Evolutionary conservation across 108 stramenopile genomes (phyloP), one percentile per base, ranked within the genome.

Genomic region (Cyclotella baltica): DNA sequence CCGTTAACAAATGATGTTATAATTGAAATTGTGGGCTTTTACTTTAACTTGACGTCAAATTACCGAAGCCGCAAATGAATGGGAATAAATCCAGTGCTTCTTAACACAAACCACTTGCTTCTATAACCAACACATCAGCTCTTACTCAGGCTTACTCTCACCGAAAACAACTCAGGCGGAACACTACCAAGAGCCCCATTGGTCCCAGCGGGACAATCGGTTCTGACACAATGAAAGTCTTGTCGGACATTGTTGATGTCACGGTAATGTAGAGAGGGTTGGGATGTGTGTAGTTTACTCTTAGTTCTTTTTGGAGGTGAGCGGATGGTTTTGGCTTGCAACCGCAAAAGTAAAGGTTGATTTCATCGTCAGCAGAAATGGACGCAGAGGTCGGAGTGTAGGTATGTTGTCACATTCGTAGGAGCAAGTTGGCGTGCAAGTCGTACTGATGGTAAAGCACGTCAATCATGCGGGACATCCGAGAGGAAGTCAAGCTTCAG

Each of bases 151-250:
- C 6, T 1, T 34, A 9, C 36, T 34, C 3, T 62, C 50, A 73
- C 66, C 5, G 87, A 74, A 29, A 94, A 62, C 27, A 94, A 75
- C 11, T 90, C 77, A 11, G 90, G 87, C 10, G 93, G 85, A 18
- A 94, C 68, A 29, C 79, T 78, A 0, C 93, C 93, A 53, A 90
- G 55, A 23, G 72, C 52, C 13, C 89, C 90, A 16, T 89, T 83
- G 16, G 81, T 83, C 20, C 89, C n/a, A n/a, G n/a, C 91, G 3
- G 87, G 75, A 40, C 70, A 80, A 70, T 94, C 88, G 11, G 92
- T 89, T 37, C 92, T 78, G 5, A 88, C 73, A 35, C 90, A 87
- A 69, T 95, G 93, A 73, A 95, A 91, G 50, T 89, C 28, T 84
- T 76, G 66, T 95, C 90, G 0, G 35, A 16, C 90, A 95, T n/a